Evolutionary conservation across 1,284 basidiomycete genomes (phyloP), one percentile per base, ranked within the genome.

Genomic region (Fomitopsis pinicola): DNA sequence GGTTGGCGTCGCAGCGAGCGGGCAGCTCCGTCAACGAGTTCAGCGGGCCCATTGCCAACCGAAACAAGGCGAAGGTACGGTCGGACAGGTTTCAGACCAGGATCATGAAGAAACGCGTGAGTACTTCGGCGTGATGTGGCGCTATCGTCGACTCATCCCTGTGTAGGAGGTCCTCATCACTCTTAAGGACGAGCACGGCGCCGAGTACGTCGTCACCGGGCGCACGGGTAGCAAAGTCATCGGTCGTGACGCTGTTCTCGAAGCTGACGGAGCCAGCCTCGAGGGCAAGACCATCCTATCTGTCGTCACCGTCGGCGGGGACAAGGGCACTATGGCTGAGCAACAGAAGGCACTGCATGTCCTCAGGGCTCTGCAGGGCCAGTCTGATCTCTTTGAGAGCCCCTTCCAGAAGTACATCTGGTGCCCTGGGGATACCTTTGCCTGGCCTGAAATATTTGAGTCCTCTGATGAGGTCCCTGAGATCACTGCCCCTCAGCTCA

Each of bases 321-420:
- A 81, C 46, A 78, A 74, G 28, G 80, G 80, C 8, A 88, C 87
- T 5, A 66, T 64, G 22, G 84, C 86, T 38, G 85, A 87, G 61
- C 68, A 69, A 6, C 73, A 78, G 56, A 77, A 81, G 36, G 77
- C 77, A 1, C 68, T 72, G 0, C 71, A 76, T 17, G 66, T 88
- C 26, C 78, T 85, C 5, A 72, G 71, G 19, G 74, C 80, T 46
- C 75, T 89, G 3, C 85, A 89, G 67, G 82, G 83, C 3, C 64
- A 66, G 6, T 60, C 71, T 30, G 68, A 73, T 12, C 61, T 82
- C 26, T 69, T 80, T 44, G 69, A 77, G 26, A 86, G 78, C 63
- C 82, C 85, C 5, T 90, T 85, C 80, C 73, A 87, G 19, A 72
- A 80, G 38, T 82, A 82, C 63, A 83, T 89, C 48, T 67, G 67